These are phyloP conservation scores for Jacaranda mimosifolia DNA, from an alignment of 257 asterid genomes.

Conservation along the genomic window DNA sequence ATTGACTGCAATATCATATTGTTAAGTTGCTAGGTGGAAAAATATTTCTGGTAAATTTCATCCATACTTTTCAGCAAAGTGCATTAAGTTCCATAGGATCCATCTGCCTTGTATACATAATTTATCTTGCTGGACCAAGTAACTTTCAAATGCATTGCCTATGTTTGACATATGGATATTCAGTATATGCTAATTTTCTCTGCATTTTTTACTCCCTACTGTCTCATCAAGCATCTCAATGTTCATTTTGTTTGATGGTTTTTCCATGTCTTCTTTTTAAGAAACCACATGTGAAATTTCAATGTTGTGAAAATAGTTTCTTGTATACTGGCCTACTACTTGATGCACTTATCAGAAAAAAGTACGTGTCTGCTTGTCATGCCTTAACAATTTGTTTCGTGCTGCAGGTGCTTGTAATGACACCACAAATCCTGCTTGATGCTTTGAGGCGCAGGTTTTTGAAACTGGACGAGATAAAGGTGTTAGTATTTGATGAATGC, in stretches of 20 bases:
- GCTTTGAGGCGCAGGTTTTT: slow-evolving; percentile 76
- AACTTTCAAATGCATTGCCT: too few relatives aligned
- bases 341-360: not conserved
- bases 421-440: slow-evolving; percentile 75
- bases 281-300: not conserved
- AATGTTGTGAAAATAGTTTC: not conserved
- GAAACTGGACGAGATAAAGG: slow-evolving; percentile 65
- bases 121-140: too few relatives aligned
- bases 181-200: not conserved
- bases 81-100: too few relatives aligned
- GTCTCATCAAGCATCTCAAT: not conserved
- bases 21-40: too few relatives aligned
- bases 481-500: slow-evolving; percentile 86
- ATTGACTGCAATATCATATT: too few relatives aligned
- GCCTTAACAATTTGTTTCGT: slow-evolving; percentile 29
- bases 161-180: not conserved
- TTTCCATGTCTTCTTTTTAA: not conserved
- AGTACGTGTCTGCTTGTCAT: slow-evolving; percentile 13
- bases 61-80: too few relatives aligned
- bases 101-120: too few relatives aligned
- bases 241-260: not conserved
- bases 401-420: slow-evolving; percentile 92
- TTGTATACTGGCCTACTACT: not conserved
- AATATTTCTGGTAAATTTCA: too few relatives aligned
- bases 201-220: not conserved